Base-by-base conservation (phyloP, 306 rosid genomes). In the Phaseolus lunatus region DNA sequence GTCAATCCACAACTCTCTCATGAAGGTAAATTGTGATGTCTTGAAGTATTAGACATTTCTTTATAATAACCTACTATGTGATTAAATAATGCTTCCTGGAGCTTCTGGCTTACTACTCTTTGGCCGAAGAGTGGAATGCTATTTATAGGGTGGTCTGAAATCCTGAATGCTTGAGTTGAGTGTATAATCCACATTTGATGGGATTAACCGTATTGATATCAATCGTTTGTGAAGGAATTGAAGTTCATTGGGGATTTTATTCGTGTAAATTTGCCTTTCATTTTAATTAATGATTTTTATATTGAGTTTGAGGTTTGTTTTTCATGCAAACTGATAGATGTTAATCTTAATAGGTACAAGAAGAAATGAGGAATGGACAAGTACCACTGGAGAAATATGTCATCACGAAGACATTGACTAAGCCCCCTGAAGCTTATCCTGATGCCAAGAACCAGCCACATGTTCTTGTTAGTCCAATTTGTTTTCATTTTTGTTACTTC, bases 391-490 rank as follows among this genome's bases (percentile, higher is more conserved):
- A 95, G 81, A 92, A 95, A 84, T 95, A 90, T 86, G 85, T 90
- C 73, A 95, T 95, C 83, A 92, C 96, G 19, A 95, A 95, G 86
- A 92, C 97, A 73, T 82, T 95, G 84, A 90, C 97, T 44, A 95
- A 95, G 86, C 93, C 97, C 48, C 96, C 96, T 29, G 98, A 92
- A 45, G 97, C 96, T 23, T 95, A 92, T 82, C 92, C 98, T 15
- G 98, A 95, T 81, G 98, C 97, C 81, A 95, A 88, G 91, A 95
- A 90, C 84, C 98, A 95, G 86, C 98, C 97, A 33, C 98, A 95
- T 79, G 97, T 95, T 79, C 93, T 89, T 76, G 98, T 95, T 80
- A 87, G 96, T 84, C 59, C 68, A 63, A 53, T 48, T 14, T 76
- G 29, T 72, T 57, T 16, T 2, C 37, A 59, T 72, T 61, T 49